Conservation (phyloP, 129 eudicot genomes). For the sunflower (Helianthus annuus) region HanXRQr2.0-SUNRISE NC_035446.2:132077191-132077690, state of each 20-base stretch:
- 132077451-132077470: background rate
- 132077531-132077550: no score
- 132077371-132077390: background rate
- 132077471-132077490: background rate
- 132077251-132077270: background rate
- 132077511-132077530: background rate
- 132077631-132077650: background rate
- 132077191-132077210: background rate
- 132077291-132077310: background rate
- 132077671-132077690: no score
- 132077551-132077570: no score
- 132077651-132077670: no score
- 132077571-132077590: no score
- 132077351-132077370: background rate
- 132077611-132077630: background rate
- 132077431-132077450: background rate
- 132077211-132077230: slow-evolving; percentile 14
- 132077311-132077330: background rate
- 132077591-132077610: no score
- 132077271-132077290: background rate
- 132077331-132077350: background rate
- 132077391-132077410: background rate
- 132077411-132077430: no score
- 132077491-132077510: background rate
- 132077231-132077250: slow-evolving; percentile 14